These are phyloP conservation scores for Pyricularia pennisetigena DNA, from an alignment of 2,329 filamentous ascomycete species.

Conservation along the genomic window DNA sequence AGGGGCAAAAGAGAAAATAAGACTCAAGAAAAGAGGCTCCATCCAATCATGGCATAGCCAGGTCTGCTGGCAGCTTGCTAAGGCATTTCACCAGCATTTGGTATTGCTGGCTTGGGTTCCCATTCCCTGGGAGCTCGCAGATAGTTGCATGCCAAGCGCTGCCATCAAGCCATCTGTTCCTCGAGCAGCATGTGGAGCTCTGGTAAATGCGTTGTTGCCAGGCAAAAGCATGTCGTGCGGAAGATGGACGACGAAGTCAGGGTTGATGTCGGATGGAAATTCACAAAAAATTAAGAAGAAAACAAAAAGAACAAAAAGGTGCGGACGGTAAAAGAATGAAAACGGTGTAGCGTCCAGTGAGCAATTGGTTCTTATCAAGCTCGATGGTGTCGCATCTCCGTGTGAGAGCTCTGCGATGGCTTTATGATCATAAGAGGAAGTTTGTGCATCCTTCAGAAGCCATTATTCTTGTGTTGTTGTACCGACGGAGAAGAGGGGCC, in stretches of 20 bases:
- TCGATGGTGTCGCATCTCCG: background rate
- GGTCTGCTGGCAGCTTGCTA: background rate
- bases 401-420: background rate
- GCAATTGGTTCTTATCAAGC: background rate
- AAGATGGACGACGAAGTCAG: background rate
- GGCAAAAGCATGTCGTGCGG: background rate
- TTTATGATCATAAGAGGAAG: background rate
- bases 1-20: background rate
- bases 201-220: background rate
- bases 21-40: background rate
- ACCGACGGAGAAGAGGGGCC: background rate
- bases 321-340: background rate
- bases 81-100: background rate
- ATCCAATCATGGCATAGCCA: background rate
- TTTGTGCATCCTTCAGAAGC: background rate
- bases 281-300: background rate
- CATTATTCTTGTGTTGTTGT: background rate
- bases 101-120: background rate
- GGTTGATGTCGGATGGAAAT: background rate
- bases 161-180: background rate
- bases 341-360: background rate
- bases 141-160: background rate
- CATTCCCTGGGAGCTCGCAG: background rate
- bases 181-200: background rate
- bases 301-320: background rate